Evolutionary conservation across 1,284 basidiomycete genomes (phyloP).

Genomic region (Ustilago shanxiensis): DNA sequence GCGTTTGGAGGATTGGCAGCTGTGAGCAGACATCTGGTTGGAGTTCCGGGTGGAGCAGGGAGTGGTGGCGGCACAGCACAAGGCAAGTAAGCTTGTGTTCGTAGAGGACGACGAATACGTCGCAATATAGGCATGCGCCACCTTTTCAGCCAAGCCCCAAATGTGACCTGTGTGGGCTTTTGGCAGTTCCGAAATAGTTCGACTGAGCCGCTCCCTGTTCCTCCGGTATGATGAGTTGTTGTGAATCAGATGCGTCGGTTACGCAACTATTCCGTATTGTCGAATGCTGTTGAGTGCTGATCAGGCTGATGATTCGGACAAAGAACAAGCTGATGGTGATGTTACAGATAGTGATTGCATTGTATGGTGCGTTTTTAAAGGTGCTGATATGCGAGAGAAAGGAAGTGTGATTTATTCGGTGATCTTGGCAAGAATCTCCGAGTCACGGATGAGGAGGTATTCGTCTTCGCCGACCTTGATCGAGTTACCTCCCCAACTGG

Average conservation of each 20-base stretch:
- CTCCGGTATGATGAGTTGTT: neutral
- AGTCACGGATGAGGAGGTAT: constrained; percentile 93
- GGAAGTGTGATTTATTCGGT: constrained; percentile 78
- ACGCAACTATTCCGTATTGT: neutral
- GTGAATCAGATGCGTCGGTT: neutral
- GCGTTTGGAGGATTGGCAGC: constrained; percentile 56
- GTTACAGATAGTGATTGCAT: constrained; percentile 24
- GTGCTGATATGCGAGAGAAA: neutral
- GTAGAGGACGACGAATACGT: too few relatives aligned
- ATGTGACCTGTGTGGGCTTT: too few relatives aligned
- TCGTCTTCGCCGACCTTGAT: constrained; percentile 99
- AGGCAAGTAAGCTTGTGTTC: too few relatives aligned
- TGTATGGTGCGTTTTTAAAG: neutral
- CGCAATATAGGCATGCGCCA: too few relatives aligned
- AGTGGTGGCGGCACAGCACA: neutral
- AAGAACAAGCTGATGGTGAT: constrained; percentile 17
- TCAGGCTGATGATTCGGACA: neutral
- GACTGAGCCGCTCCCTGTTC: neutral
- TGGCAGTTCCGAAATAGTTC: too few relatives aligned
- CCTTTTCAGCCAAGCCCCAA: too few relatives aligned
- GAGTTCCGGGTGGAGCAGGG: constrained; percentile 11
- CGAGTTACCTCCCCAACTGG: constrained; percentile 93
- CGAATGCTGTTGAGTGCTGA: neutral
- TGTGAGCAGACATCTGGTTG: constrained; percentile 53
- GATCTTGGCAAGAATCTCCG: constrained; percentile 96